phyloP scores from a whole-genome alignment of 371 early-diverging fungal species.

The Dichotomocladium elegans region DNA sequence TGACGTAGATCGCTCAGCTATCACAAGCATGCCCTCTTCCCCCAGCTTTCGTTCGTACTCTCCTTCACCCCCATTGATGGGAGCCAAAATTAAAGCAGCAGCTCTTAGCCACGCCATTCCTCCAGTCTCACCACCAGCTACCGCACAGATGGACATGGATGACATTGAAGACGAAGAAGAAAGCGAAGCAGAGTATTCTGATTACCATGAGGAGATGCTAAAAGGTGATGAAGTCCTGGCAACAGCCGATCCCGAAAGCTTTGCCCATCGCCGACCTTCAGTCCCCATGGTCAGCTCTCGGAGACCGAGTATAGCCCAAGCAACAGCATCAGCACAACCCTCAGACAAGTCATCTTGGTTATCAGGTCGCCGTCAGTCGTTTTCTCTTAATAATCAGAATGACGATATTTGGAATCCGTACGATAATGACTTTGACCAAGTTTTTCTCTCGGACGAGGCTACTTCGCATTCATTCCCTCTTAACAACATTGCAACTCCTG shows the following conservation, averaged over 20 bases:
- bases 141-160: conserved; percentile 3
- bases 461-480: conserved; percentile 14
- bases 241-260: conserved; percentile 3
- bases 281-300: not conserved
- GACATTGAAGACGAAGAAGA: conserved; percentile 24
- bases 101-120: not conserved
- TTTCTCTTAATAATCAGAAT: conserved; percentile 16
- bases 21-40: conserved; percentile 8
- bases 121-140: conserved; percentile 1
- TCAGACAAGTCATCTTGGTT: conserved; percentile 3
- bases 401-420: conserved; percentile 45
- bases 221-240: conserved; percentile 45
- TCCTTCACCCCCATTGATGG: conserved; percentile 11
- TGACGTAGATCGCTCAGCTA: conserved; percentile 7
- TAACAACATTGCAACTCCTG: conserved; percentile 42
- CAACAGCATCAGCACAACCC: not conserved
- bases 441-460: conserved; percentile 30
- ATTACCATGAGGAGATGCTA: conserved; percentile 59
- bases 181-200: conserved; percentile 48
- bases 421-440: conserved; percentile 42
- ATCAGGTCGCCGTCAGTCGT: conserved; percentile 7
- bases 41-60: conserved; percentile 9
- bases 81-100: not conserved
- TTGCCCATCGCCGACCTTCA: conserved; percentile 7
- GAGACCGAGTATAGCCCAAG: conserved; percentile 16